These are phyloP conservation scores for Thamnidium elegans DNA, from an alignment of 192 early-diverging fungal species.

Conservation along the genomic window DNA sequence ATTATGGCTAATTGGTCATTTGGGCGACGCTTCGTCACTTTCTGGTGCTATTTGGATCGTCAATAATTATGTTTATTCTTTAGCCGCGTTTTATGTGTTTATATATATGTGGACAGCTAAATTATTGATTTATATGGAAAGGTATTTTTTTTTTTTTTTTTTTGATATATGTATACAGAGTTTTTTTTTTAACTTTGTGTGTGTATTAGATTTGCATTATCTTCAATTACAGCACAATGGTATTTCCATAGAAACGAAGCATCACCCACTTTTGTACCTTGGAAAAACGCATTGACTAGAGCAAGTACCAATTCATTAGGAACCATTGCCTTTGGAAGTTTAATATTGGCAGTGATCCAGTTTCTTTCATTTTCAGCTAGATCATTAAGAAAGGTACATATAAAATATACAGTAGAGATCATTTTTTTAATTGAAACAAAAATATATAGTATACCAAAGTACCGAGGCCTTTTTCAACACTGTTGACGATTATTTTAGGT, in stretches of 20 bases:
- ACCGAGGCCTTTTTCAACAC: slow-evolving; percentile 40
- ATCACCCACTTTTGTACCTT: slow-evolving; percentile 9
- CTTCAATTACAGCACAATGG: slow-evolving; percentile 76
- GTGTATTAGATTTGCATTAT: slow-evolving; percentile 54
- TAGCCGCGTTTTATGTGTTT: slow-evolving; percentile 57
- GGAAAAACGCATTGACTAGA: slow-evolving; percentile 42
- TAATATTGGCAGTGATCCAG: slow-evolving; percentile 61
- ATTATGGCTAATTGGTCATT: slow-evolving; percentile 59
- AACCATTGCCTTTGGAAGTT: slow-evolving; percentile 57
- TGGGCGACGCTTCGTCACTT: slow-evolving; percentile 15
- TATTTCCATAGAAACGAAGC: slow-evolving; percentile 58
- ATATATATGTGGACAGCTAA: slow-evolving; percentile 77
- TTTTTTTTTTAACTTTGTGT: too few species aligned
- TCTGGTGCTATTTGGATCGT: slow-evolving; percentile 46
- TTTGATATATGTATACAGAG: too few species aligned
- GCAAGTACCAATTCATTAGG: slow-evolving; percentile 64
- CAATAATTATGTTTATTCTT: slow-evolving; percentile 46
- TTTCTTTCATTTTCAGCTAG: slow-evolving; percentile 43
- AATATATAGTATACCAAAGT: slow-evolving; percentile 22
- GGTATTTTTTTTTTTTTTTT: too few species aligned
- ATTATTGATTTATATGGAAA: slow-evolving; percentile 68
- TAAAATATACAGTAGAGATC: neutral
- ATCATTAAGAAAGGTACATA: slow-evolving; percentile 49
- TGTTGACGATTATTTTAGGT: slow-evolving; percentile 31
- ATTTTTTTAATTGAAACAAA: neutral